Conservation (phyloP, 2,329 filamentous ascomycete genomes). For the Colletotrichum sp. region DNA sequence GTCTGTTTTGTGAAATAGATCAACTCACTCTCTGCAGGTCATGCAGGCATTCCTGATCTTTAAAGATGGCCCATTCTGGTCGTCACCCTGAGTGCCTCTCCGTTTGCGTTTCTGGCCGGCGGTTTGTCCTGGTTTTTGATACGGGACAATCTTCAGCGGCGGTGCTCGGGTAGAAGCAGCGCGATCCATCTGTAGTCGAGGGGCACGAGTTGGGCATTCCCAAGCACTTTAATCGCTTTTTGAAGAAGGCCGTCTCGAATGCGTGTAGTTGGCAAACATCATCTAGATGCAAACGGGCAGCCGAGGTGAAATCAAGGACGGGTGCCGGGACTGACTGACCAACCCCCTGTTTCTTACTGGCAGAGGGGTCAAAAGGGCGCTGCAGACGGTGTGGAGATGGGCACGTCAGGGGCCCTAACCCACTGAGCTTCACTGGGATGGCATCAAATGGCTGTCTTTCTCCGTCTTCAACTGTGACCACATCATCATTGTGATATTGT, state of each 20-base stretch:
- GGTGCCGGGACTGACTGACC: neutral
- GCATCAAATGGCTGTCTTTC: neutral
- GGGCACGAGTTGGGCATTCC: fast-evolving
- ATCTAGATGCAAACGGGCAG: neutral
- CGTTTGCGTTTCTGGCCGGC: neutral
- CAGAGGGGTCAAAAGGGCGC: neutral
- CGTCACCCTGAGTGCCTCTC: neutral
- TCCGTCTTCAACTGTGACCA: neutral
- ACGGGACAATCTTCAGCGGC: neutral
- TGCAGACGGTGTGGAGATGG: neutral
- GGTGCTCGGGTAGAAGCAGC: neutral
- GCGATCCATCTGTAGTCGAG: neutral
- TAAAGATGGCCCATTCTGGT: neutral
- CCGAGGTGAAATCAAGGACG: neutral
- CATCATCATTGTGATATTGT: fast-evolving
- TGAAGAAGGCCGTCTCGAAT: neutral
- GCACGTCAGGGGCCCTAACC: neutral
- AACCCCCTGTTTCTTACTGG: neutral
- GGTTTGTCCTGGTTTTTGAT: neutral
- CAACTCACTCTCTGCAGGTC: neutral
- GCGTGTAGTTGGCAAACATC: neutral
- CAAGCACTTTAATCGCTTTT: neutral
- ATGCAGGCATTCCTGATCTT: neutral
- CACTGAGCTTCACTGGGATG: neutral
- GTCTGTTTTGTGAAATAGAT: fast-evolving